Evolutionary conservation across 2,329 filamentous ascomycete species (phyloP).

Genomic region (Colletotrichum cordylinicola): DNA sequence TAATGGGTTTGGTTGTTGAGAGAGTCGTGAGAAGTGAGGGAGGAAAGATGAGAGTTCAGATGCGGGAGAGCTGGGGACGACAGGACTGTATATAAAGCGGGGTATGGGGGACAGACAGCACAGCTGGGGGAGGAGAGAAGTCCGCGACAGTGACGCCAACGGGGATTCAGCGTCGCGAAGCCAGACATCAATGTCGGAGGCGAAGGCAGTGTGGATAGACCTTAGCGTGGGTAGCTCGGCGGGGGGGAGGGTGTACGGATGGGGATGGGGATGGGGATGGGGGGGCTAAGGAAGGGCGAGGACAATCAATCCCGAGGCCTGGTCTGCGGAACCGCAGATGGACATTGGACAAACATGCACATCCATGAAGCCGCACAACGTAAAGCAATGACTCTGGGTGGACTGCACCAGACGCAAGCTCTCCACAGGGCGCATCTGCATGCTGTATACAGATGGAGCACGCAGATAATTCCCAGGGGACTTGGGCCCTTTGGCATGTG

Average conservation of each 20-base stretch:
- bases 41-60: neutral
- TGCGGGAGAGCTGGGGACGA: neutral
- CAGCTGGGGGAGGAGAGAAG: conserved; percentile 13
- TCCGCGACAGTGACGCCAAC: conserved; percentile 2
- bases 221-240: neutral
- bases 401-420: neutral
- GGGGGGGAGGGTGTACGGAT: neutral
- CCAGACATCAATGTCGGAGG: conserved; percentile 8
- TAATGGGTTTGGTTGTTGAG: neutral
- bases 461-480: neutral
- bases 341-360: neutral
- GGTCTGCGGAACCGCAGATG: neutral
- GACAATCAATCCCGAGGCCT: neutral
- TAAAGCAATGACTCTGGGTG: conserved; percentile 1
- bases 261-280: neutral
- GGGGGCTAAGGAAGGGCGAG: neutral
- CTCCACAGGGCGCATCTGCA: conserved; percentile 4
- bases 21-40: neutral
- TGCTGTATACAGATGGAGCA: neutral
- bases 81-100: conserved; percentile 23
- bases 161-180: neutral
- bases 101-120: neutral
- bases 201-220: neutral
- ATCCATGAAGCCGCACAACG: conserved; percentile 1
- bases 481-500: neutral